phyloP scores from a whole-genome alignment of 106 monocot genomes.

The Phalaenopsis equestris region DNA sequence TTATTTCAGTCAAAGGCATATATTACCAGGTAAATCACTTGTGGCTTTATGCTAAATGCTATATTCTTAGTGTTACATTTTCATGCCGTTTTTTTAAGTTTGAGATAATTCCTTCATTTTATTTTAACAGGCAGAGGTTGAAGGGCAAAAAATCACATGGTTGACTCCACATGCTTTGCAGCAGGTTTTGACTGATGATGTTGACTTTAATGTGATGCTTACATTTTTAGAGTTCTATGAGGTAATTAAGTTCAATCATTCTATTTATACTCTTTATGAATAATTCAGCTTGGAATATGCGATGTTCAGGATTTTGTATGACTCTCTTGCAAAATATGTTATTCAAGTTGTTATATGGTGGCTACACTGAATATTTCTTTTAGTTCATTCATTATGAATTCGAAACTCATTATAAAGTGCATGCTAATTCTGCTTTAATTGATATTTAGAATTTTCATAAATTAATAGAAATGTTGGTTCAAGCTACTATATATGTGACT shows the following conservation, averaged over 20 bases:
- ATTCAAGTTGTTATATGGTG: background rate
- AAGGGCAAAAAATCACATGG: conserved; percentile 95
- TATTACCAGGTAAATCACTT: conserved; percentile 75
- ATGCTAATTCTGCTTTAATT: background rate
- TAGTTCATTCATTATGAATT: background rate
- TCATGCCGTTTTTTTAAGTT: background rate
- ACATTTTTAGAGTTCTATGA: conserved; percentile 89
- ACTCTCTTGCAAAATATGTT: background rate
- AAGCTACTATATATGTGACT: no score
- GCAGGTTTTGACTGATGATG: conserved; percentile 87
- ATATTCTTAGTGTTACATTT: background rate
- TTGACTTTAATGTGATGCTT: conserved; percentile 91
- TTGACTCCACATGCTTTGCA: conserved; percentile 89
- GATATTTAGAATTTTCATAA: background rate
- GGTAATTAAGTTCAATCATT: conserved; percentile 31
- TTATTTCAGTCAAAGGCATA: conserved; percentile 94
- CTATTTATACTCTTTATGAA: background rate
- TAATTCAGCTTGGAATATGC: background rate
- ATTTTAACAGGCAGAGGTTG: conserved; percentile 71
- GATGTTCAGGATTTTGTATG: background rate
- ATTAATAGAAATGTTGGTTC: background rate
- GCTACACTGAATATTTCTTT: background rate
- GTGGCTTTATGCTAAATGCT: background rate
- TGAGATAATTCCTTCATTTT: conserved; percentile 3
- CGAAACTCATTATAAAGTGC: background rate